A percentile compares a stretch with the other conserved stretches of the same genome.
Conservation (phyloP, 2,329 filamentous ascomycete species). For the Colletotrichum chrysophilum region DNA sequence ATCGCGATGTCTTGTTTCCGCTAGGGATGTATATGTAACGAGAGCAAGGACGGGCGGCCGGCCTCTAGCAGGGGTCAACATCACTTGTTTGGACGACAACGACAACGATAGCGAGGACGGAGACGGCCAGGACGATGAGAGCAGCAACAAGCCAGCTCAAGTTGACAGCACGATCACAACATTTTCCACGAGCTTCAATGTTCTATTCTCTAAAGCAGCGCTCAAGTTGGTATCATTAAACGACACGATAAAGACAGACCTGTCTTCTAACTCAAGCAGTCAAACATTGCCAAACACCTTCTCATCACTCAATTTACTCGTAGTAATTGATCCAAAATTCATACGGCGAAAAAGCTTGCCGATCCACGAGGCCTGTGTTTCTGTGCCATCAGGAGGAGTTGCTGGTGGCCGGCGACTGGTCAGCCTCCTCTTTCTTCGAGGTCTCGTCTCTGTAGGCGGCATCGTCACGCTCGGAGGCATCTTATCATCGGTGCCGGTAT, state of each 20-base stretch:
- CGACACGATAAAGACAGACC: background rate
- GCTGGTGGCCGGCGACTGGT: constrained; percentile 1
- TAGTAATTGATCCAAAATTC: background rate
- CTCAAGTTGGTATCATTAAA: background rate
- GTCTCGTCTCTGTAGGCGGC: background rate
- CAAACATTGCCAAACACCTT: background rate
- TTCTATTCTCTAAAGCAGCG: background rate
- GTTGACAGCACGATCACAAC: background rate
- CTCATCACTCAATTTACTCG: background rate
- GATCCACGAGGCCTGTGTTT: background rate
- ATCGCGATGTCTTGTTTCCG: background rate
- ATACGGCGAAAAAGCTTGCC: background rate
- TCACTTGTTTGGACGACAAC: background rate
- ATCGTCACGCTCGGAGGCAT: background rate
- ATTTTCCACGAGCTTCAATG: background rate
- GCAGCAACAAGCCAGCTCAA: background rate
- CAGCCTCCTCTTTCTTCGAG: constrained; percentile 19
- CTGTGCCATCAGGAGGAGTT: background rate
- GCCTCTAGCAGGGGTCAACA: background rate
- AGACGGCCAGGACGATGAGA: background rate
- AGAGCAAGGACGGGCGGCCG: background rate
- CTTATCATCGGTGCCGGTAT: background rate
- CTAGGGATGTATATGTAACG: background rate
- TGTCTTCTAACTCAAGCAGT: background rate
- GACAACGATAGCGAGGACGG: background rate